phyloP scores from a whole-genome alignment of 2,329 filamentous ascomycete genomes.

The Lasiodiplodia gonubiensis region DNA sequence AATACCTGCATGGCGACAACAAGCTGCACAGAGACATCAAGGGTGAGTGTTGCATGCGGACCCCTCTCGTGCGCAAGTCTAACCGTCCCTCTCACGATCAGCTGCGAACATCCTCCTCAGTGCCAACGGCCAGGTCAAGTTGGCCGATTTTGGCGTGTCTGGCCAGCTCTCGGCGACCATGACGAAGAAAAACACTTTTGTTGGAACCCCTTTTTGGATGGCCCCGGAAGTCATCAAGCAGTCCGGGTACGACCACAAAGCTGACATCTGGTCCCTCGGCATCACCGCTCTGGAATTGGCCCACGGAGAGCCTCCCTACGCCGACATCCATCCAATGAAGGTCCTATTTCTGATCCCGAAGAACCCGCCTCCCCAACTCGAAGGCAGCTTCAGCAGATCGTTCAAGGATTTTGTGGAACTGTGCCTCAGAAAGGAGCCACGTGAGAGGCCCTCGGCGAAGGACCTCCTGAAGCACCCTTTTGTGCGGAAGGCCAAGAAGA shows the following conservation, averaged over 20 bases:
- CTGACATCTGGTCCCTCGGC: conserved; percentile 95
- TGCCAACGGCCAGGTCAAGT: conserved; percentile 91
- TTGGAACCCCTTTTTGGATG: conserved; percentile 99
- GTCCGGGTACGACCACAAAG: conserved; percentile 96
- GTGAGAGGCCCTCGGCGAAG: conserved; percentile 83
- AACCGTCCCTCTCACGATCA: conserved; percentile 42
- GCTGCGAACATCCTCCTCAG: conserved; percentile 92
- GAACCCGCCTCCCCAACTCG: conserved; percentile 80
- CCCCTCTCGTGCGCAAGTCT: not conserved
- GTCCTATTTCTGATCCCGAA: conserved; percentile 96
- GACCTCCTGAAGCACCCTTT: conserved; percentile 91
- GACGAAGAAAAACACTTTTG: conserved; percentile 99
- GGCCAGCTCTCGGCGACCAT: conserved; percentile 96
- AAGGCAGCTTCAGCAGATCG: conserved; percentile 54
- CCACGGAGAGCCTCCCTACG: conserved; percentile 90
- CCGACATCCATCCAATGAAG: conserved; percentile 98
- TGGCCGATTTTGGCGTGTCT: conserved; percentile 96
- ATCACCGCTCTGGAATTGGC: conserved; percentile 93
- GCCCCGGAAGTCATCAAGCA: conserved; percentile 98
- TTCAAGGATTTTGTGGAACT: conserved; percentile 62
- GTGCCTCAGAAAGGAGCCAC: conserved; percentile 87
- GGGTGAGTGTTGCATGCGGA: conserved; percentile 58
- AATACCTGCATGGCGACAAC: conserved; percentile 93
- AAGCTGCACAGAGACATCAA: conserved; percentile 98
- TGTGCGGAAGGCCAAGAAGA: conserved; percentile 89